Base-by-base conservation (phyloP, 805 yeast genomes). In the Kuraishia floccosa region DNA sequence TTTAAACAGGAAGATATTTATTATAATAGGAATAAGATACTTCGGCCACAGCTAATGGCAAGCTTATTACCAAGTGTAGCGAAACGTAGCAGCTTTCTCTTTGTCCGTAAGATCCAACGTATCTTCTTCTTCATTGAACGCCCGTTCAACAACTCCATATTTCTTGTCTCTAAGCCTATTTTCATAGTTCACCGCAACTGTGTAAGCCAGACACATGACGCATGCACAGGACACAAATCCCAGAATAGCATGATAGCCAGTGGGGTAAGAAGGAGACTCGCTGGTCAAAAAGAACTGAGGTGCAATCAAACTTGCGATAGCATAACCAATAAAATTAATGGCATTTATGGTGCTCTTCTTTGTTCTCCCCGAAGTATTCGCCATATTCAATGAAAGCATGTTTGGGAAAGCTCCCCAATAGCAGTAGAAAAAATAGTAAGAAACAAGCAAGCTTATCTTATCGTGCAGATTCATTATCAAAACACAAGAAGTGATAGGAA, bases 321-420 rank as follows among this genome's bases (percentile, higher is more conserved):
- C 72, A 47, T 76, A 81, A 4, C 73, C 78, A 35, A 79, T 63
- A 50, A 80, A 61, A 29, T 65, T 65, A 22, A 75, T 49, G 5
- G 78, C 76, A 32, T 72, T 69, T 17, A 72, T 63, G 4, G 72
- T 63, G 40, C 74, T 61, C 42, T 78, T 74, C 51, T 82, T 82
- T n/a, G 87, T 78, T 38, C 72, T 69, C 9, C 91, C 91, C 2
- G 86, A 75, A 22, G 76, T 66, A 47, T 80, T 71, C 4, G 71
- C 55, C 54, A 37, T 62, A 42, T 44, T 52, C 22, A 50, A 45
- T 1, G 62, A 52, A 35, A 33, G 56, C 39, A 44, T 35, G 22
- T 54, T 37, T 45, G 47, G 35, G 49, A 46, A 34, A 2, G 58
- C 52, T 7, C 44, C 46, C 21, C 43, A 26, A 17, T 39, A 44